Conservation (phyloP, 495 filamentous ascomycete genomes). For the Aspergillus campestris region DNA sequence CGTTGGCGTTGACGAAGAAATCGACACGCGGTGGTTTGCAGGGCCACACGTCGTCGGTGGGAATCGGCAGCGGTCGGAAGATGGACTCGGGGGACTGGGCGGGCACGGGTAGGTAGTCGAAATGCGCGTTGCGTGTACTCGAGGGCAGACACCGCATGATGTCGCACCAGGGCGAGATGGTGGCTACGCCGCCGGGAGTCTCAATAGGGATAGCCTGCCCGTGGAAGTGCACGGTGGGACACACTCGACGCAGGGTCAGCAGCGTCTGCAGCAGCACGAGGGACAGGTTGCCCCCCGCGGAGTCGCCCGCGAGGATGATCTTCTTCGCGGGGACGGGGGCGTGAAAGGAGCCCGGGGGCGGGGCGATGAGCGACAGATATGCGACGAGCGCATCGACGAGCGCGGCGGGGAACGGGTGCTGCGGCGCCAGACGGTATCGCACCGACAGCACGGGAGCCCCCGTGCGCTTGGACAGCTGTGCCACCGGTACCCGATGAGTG, state of each 20-base stretch:
- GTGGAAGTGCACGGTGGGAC: conserved; percentile 53
- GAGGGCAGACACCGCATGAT: conserved; percentile 67
- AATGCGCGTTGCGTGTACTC: conserved; percentile 48
- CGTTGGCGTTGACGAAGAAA: conserved; percentile 55
- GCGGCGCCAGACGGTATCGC: conserved; percentile 82
- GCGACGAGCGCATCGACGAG: conserved; percentile 75
- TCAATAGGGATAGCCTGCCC: conserved; percentile 49
- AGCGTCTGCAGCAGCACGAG: conserved; percentile 66
- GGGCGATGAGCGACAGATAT: conserved; percentile 77
- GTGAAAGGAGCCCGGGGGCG: conserved; percentile 66
- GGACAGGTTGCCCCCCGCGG: conserved; percentile 72
- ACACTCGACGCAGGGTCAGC: conserved; percentile 55
- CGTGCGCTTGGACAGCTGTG: conserved; percentile 41
- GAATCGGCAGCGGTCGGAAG: conserved; percentile 22
- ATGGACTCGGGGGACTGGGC: conserved; percentile 22
- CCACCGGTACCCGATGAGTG: conserved; percentile 46
- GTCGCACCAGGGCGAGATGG: conserved; percentile 70
- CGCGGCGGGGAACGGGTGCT: conserved; percentile 73
- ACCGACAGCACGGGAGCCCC: conserved; percentile 61
- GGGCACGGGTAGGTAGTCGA: conserved; percentile 64
- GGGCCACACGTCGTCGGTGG: conserved; percentile 63
- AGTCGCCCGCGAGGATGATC: conserved; percentile 80
- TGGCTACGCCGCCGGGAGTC: conserved; percentile 61
- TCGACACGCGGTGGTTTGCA: conserved; percentile 56
- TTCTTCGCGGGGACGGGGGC: conserved; percentile 56